Conservation (phyloP, 2,329 filamentous ascomycete genomes). For the Fusarium gaditjirri region DNA sequence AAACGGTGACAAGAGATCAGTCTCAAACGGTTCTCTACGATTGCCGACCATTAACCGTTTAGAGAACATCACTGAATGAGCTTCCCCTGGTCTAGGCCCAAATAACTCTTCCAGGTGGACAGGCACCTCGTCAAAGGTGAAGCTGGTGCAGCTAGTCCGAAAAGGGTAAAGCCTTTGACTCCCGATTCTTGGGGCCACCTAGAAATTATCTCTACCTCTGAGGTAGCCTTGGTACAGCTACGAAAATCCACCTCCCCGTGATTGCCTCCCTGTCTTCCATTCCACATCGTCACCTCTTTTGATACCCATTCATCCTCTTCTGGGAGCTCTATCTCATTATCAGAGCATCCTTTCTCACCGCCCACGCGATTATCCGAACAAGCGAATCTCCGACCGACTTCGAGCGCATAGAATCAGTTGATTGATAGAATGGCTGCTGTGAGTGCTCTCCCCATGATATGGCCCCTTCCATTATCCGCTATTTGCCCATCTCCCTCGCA, state of each 20-base stretch:
- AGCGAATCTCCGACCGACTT: constrained; percentile 31
- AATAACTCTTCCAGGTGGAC: constrained; percentile 18
- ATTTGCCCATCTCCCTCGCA: constrained; percentile 20
- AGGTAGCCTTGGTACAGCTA: constrained; percentile 47
- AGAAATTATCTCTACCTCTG: constrained; percentile 50
- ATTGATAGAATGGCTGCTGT: constrained; percentile 57
- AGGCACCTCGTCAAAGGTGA: constrained; percentile 25
- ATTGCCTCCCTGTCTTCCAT: constrained; percentile 45
- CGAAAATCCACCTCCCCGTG: constrained; percentile 48
- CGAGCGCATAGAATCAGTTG: constrained; percentile 47
- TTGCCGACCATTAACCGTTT: constrained; percentile 40
- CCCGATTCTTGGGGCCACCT: constrained; percentile 45
- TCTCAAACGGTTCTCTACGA: neutral
- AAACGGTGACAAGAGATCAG: neutral
- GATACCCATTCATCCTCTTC: constrained; percentile 47
- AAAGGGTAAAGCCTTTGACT: constrained; percentile 31
- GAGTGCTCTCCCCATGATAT: constrained; percentile 45
- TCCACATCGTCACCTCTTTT: constrained; percentile 46
- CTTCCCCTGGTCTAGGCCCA: constrained; percentile 34
- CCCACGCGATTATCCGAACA: constrained; percentile 37
- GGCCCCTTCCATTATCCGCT: constrained; percentile 29
- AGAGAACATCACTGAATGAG: neutral
- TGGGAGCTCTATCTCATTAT: constrained; percentile 35
- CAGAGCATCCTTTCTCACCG: constrained; percentile 25
- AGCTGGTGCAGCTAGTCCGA: constrained; percentile 35